Conservation (phyloP, 1,284 basidiomycete genomes). For the Cerrena zonata region DNA sequence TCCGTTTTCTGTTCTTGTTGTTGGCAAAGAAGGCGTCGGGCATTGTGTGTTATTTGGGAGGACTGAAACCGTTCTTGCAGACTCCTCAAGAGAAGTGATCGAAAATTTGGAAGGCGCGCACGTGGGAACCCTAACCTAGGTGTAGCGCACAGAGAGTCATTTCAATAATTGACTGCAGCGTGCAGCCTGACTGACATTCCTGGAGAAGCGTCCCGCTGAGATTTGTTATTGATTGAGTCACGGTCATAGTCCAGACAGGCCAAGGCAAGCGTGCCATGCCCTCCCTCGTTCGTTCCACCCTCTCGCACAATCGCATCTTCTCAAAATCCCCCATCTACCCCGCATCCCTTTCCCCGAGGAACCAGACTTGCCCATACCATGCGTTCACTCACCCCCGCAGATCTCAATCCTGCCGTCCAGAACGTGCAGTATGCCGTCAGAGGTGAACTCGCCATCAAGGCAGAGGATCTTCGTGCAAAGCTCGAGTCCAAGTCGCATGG, state of each 20-base stretch:
- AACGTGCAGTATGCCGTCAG: conserved; percentile 96
- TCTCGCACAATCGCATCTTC: background rate
- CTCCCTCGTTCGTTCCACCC: background rate
- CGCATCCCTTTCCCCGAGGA: background rate
- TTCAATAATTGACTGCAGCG: too few species aligned
- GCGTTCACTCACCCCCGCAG: conserved; percentile 54
- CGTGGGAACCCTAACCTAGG: too few species aligned
- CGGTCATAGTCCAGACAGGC: too few species aligned
- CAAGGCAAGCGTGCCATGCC: background rate
- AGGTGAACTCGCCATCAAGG: conserved; percentile 92
- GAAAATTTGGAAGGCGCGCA: too few species aligned
- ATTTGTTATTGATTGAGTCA: too few species aligned
- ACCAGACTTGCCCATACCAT: conserved; percentile 28
- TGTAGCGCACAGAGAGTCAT: too few species aligned
- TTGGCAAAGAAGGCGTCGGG: conserved; percentile 78
- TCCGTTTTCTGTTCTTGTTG: conserved; percentile 66
- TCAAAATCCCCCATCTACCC: background rate
- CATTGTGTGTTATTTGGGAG: conserved; percentile 36
- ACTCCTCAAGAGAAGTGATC: too few species aligned
- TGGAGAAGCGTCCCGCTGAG: too few species aligned
- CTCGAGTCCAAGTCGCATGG: conserved; percentile 54
- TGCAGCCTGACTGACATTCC: too few species aligned
- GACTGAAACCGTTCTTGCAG: background rate
- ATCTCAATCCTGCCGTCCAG: conserved; percentile 79
- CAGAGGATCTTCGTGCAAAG: conserved; percentile 74